Evolutionary conservation across 2,329 filamentous ascomycete genomes (phyloP), one percentile per base, ranked within the genome.

Genomic region (Aspergillus texensis): DNA sequence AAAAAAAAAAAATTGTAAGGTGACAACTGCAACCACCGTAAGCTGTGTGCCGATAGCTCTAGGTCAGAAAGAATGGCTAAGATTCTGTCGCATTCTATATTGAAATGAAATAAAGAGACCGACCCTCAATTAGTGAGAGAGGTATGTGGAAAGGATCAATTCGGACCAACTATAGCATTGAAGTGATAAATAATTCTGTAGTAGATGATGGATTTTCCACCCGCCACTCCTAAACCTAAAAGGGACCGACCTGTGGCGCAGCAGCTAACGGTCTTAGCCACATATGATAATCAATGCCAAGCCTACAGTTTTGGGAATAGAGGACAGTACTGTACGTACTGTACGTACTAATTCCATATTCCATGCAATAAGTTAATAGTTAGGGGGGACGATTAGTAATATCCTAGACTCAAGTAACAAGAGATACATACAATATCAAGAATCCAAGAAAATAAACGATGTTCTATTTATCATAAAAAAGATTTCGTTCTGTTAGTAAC

Each of bases 141-240:
- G 34, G 12, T 16, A 36, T 36, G 28, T 34, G 19, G n/a, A 24
- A 30, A 19, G 28, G 19, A 52, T 32, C 9, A n/a, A 30, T 9
- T 28, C 19, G 6, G 26, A 46, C 6, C 24, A 26, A 48, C 24
- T 32, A 52, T 14, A 36, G 36, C 45, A 24, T 48, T 11, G 24
- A 14, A 28, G 45, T 16, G 32, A 30, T 36, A 55, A 41, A 52
- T 57, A 57, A 46, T 63, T 59, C 43, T 54, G 57, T 43, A 24
- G 16, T 12, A 24, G 24, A 16, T 28, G 46, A 55, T 57, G 62
- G 58, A 64, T 68, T 65, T 66, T 65, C 57, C 64, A 45, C 41
- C 64, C 59, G 57, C 65, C n/a, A 55, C 41, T 11, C 48, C 48
- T 64, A 65, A 65, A 64, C 46, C 64, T 43, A 64, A 53, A 50